Conservation (phyloP, 352 stramenopile species). For the Elongisporangium anandrum region DNA sequence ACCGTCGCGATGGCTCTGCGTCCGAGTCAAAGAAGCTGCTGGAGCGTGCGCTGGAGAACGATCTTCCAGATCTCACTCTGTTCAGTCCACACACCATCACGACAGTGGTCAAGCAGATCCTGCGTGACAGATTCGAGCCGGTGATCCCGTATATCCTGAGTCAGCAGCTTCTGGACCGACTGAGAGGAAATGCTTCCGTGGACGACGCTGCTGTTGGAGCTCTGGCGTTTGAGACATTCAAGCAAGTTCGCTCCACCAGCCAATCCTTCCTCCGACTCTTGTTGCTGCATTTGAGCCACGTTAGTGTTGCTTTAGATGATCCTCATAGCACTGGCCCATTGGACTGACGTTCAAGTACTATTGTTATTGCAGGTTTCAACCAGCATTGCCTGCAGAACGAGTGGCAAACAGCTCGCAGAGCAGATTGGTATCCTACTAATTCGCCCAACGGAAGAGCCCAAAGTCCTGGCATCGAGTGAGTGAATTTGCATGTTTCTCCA, state of each 20-base stretch:
- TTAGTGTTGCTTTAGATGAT: slow-evolving; percentile 10
- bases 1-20: slow-evolving; percentile 21
- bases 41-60: slow-evolving; percentile 7
- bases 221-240: slow-evolving; percentile 21
- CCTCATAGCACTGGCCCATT: background rate
- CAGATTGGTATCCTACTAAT: slow-evolving; percentile 37
- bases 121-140: slow-evolving; percentile 32
- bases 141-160: slow-evolving; percentile 34
- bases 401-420: slow-evolving; percentile 28
- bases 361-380: slow-evolving; percentile 25
- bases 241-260: slow-evolving; percentile 23
- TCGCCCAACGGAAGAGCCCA: slow-evolving; percentile 26
- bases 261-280: slow-evolving; percentile 49
- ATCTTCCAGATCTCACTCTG: slow-evolving; percentile 28
- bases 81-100: slow-evolving; percentile 46
- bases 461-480: slow-evolving; percentile 24
- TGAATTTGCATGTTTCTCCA: background rate
- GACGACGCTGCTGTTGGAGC: slow-evolving; percentile 7
- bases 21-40: slow-evolving; percentile 24
- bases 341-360: background rate
- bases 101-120: slow-evolving; percentile 36
- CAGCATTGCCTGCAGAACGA: slow-evolving; percentile 35
- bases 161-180: slow-evolving; percentile 26
- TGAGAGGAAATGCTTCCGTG: slow-evolving; percentile 2
- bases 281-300: slow-evolving; percentile 39